Percentiles rank a stretch among this genome's conserved stretches.
Evolutionary conservation across 192 early-diverging fungal genomes (phyloP).

Genomic region (Haplosporangium gracile): DNA sequence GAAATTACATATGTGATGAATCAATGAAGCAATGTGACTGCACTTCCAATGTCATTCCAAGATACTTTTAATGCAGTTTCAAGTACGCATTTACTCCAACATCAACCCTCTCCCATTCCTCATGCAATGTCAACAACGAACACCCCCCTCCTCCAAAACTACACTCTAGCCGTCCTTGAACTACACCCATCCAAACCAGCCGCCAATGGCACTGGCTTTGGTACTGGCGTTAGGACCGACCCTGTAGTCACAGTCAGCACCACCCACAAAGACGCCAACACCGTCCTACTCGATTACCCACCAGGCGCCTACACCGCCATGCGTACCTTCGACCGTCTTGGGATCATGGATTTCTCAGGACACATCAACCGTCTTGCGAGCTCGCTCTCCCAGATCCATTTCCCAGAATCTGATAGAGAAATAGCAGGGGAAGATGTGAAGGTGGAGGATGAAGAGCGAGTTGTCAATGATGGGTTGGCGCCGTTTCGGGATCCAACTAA

Average conservation of each 20-base stretch:
- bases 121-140: not conserved
- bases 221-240: not conserved
- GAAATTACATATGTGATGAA: no score
- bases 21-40: no score
- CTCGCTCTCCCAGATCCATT: conserved; percentile 64
- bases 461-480: conserved; percentile 30
- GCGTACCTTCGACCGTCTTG: conserved; percentile 62
- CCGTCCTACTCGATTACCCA: conserved; percentile 13
- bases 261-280: conserved; percentile 12
- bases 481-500: conserved; percentile 48
- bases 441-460: conserved; percentile 20
- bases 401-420: conserved; percentile 19
- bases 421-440: conserved; percentile 14
- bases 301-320: conserved; percentile 73
- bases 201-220: not conserved
- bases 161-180: not conserved
- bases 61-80: not conserved
- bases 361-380: conserved; percentile 62
- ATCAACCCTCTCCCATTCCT: not conserved
- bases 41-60: no score
- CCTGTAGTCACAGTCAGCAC: not conserved
- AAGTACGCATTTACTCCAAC: not conserved
- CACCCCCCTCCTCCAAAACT: not conserved
- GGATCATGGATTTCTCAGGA: conserved; percentile 65
- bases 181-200: not conserved